Conservation (phyloP, 192 early-diverging fungal species). For the Dispira parvispora region DNA sequence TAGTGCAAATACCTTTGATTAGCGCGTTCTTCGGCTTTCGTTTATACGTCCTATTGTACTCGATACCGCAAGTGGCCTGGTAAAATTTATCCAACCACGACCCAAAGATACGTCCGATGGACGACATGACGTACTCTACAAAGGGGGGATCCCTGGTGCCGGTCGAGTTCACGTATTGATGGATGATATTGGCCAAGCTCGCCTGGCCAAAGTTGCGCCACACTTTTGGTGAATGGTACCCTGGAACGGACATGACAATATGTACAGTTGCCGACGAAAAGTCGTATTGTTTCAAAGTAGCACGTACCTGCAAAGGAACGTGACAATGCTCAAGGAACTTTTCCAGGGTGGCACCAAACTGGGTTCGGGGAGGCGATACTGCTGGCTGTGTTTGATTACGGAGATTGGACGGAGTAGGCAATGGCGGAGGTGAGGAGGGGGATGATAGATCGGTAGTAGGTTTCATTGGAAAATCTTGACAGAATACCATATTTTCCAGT, state of each 20-base stretch:
- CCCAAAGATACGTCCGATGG: not conserved
- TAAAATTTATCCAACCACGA: not conserved
- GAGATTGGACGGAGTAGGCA: not conserved
- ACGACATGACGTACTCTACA: not conserved
- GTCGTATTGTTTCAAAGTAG: not conserved
- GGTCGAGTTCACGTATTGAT: not conserved
- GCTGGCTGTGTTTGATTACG: not conserved
- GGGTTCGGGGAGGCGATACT: not conserved
- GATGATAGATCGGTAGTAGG: not conserved
- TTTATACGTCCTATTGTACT: not conserved
- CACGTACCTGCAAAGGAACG: not conserved
- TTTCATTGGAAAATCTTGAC: constrained; percentile 8
- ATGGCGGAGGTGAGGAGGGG: not conserved
- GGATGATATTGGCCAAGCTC: not conserved
- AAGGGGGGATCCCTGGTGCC: not conserved
- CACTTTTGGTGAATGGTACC: not conserved
- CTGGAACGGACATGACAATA: constrained; percentile 2
- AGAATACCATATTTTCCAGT: constrained; percentile 8
- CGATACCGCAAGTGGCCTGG: not conserved
- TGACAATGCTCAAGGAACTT: constrained; percentile 2
- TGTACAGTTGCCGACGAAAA: not conserved
- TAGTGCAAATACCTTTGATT: not conserved
- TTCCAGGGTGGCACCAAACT: not conserved
- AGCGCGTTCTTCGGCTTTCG: not conserved
- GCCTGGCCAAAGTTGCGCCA: not conserved